These are phyloP conservation scores for Jamesozyma jinghongensis DNA, from an alignment of 805 yeast genomes.

Conservation along the genomic window DNA sequence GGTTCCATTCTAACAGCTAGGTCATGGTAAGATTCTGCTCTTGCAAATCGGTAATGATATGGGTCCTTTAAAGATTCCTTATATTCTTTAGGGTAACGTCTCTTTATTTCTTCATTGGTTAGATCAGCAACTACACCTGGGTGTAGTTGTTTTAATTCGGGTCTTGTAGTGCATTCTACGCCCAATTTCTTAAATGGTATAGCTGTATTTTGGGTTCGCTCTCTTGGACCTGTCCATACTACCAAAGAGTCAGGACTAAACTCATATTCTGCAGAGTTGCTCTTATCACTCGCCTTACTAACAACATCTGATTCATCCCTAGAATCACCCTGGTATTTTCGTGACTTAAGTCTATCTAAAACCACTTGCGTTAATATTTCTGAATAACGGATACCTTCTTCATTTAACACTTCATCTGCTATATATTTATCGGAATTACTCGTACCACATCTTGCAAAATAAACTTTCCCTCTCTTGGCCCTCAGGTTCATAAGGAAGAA, in stretches of 20 bases:
- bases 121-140: slow-evolving; percentile 81
- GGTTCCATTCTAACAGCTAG: slow-evolving; percentile 93
- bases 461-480: slow-evolving; percentile 82
- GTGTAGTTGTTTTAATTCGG: slow-evolving; percentile 77
- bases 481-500: slow-evolving; percentile 87
- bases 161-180: slow-evolving; percentile 60
- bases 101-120: slow-evolving; percentile 48
- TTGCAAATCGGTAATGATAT: slow-evolving; percentile 83
- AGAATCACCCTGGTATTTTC: slow-evolving; percentile 5
- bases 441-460: slow-evolving; percentile 74
- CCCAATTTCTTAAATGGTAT: slow-evolving; percentile 54
- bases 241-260: slow-evolving; percentile 3
- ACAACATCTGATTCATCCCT: background rate
- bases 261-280: background rate
- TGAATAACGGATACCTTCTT: slow-evolving; percentile 63
- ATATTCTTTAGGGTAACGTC: slow-evolving; percentile 60
- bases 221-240: slow-evolving; percentile 93
- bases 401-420: slow-evolving; percentile 74
- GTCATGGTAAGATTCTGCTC: slow-evolving; percentile 95
- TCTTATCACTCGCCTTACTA: background rate
- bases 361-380: slow-evolving; percentile 53
- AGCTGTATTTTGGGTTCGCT: slow-evolving; percentile 75
- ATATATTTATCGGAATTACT: slow-evolving; percentile 44
- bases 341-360: slow-evolving; percentile 28
- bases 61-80: slow-evolving; percentile 64